A percentile compares a stretch with the other conserved stretches of the same genome.
Evolutionary conservation across 106 monocot species (phyloP).

Genomic region (Amphibolis antarctica): DNA sequence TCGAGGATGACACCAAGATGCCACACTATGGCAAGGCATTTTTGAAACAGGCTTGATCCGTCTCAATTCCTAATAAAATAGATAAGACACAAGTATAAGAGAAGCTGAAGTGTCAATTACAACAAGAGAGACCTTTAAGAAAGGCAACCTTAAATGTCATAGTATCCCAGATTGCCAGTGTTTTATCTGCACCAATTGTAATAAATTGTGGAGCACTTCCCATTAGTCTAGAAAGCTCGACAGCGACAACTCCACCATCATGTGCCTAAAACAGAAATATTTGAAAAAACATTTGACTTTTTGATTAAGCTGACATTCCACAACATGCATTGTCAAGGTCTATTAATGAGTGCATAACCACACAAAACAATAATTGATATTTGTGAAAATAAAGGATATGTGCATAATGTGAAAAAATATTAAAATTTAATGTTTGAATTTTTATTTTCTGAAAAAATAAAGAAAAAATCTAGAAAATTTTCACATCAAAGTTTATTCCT

Average conservation of each 20-base stretch:
- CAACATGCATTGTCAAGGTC: neutral
- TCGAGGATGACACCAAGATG: conserved; percentile 99
- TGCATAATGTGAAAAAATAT: no score
- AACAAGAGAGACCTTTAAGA: neutral
- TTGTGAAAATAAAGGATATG: no score
- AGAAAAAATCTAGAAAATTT: no score
- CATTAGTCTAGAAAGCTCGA: conserved; percentile 96
- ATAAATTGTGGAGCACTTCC: conserved; percentile 93
- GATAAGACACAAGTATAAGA: conserved; percentile 1
- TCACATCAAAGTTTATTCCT: no score
- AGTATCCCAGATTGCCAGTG: conserved; percentile 98
- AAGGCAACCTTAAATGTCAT: conserved; percentile 75
- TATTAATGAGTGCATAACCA: no score
- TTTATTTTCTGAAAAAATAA: no score
- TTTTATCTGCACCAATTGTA: conserved; percentile 97
- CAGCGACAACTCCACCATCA: conserved; percentile 92
- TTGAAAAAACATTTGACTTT: neutral
- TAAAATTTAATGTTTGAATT: no score
- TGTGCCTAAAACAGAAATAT: conserved; percentile 57
- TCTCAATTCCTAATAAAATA: conserved; percentile 53
- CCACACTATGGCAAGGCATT: conserved; percentile 96
- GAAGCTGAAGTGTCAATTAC: neutral
- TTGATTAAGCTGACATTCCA: neutral
- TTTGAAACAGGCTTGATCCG: conserved; percentile 95
- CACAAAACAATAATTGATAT: no score